Evolutionary conservation across 2,329 filamentous ascomycete genomes (phyloP).

Genomic region (Sclerotinia nivalis): DNA sequence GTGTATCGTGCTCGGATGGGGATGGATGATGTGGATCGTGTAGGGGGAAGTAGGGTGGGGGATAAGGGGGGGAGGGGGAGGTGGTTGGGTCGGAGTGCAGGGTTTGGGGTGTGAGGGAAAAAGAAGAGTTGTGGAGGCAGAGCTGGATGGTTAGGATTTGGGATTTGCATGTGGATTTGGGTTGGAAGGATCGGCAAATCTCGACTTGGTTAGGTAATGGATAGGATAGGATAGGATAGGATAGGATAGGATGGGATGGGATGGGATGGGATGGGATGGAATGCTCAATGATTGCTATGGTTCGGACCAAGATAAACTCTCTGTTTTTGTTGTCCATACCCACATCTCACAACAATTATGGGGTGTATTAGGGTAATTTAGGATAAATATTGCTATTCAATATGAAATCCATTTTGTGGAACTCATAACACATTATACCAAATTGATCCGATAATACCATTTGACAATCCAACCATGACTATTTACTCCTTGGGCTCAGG

Average conservation of each 20-base stretch:
- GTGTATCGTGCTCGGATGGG: not conserved
- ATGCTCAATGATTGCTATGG: not conserved
- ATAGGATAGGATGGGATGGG: not conserved
- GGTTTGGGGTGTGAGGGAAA: not conserved
- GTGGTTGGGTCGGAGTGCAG: too few species aligned
- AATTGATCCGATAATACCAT: not conserved
- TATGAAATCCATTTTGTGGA: not conserved
- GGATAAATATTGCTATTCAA: not conserved
- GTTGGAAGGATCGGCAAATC: not conserved
- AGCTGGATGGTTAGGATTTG: not conserved
- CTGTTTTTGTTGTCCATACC: not conserved
- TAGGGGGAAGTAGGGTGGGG: too few species aligned
- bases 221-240: not conserved
- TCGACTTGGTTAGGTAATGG: not conserved
- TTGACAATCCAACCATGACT: not conserved
- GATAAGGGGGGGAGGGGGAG: not conserved
- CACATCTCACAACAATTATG: not conserved
- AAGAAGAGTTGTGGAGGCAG: not conserved
- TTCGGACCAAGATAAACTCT: not conserved
- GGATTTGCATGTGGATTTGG: not conserved
- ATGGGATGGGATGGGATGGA: not conserved
- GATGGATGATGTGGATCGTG: not conserved
- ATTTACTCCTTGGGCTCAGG: constrained; percentile 15
- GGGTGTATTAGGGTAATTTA: not conserved
- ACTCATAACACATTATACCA: not conserved